Percentiles rank a stretch among this genome's conserved stretches.
These are phyloP conservation scores for Fusarium hostae DNA, from an alignment of 2,329 filamentous ascomycete species.

Conservation along the genomic window DNA sequence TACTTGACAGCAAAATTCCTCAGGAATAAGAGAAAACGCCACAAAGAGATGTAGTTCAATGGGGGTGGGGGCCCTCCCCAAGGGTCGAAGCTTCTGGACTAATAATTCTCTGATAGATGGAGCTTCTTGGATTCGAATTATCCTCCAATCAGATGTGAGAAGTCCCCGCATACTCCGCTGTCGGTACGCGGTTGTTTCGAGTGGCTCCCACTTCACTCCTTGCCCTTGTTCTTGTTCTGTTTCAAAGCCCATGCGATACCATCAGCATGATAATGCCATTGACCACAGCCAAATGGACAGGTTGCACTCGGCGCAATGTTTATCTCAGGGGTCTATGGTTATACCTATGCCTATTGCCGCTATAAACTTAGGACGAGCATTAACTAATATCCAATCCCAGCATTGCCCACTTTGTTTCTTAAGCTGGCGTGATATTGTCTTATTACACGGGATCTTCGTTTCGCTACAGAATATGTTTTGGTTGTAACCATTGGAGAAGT, in stretches of 20 bases:
- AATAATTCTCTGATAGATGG: constrained; percentile 45
- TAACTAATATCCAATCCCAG: constrained; percentile 1
- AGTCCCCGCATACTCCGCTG: constrained; percentile 34
- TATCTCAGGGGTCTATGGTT: constrained; percentile 2
- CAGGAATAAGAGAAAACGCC: constrained; percentile 12
- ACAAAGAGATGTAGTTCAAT: constrained; percentile 21
- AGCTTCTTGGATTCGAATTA: constrained; percentile 9
- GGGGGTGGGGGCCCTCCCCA: constrained; percentile 22
- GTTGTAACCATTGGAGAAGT: constrained; percentile 4
- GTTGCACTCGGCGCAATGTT: constrained; percentile 6
- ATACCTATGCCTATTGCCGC: neutral
- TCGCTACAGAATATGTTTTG: constrained; percentile 12
- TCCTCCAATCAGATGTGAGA: constrained; percentile 36
- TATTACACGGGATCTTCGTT: constrained; percentile 10
- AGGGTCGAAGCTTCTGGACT: constrained; percentile 34
- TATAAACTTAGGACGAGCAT: constrained; percentile 5
- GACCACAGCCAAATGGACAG: neutral
- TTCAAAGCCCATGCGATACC: constrained; percentile 43
- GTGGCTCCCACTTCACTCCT: constrained; percentile 6
- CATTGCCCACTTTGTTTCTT: constrained; percentile 2
- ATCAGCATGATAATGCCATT: constrained; percentile 20
- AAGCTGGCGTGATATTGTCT: constrained; percentile 9
- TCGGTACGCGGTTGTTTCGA: constrained; percentile 39
- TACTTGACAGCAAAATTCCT: constrained; percentile 8
- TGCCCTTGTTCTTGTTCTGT: constrained; percentile 31